Evolutionary conservation across 306 rosid genomes (phyloP).

Genomic region (Acacia crassicarpa): DNA sequence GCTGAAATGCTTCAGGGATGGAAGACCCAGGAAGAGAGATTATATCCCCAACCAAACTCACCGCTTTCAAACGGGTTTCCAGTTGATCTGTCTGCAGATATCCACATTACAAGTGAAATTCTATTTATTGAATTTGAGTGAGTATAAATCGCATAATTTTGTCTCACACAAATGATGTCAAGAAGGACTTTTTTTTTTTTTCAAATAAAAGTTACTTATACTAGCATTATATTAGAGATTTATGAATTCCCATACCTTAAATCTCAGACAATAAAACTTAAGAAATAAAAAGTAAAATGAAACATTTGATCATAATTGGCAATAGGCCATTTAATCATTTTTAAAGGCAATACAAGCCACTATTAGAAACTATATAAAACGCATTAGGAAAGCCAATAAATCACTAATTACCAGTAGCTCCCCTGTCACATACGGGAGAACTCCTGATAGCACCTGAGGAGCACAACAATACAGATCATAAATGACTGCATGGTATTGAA

Average conservation of each 20-base stretch:
- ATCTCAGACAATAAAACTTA: background rate
- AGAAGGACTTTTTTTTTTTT: background rate
- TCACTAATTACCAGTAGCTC: slow-evolving; percentile 83
- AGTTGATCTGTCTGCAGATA: slow-evolving; percentile 86
- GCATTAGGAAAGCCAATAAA: slow-evolving; percentile 27
- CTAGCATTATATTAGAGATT: slow-evolving; percentile 15
- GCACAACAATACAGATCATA: slow-evolving; percentile 91
- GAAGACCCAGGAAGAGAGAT: slow-evolving; percentile 75
- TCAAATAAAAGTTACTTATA: slow-evolving; percentile 15
- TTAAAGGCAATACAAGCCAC: slow-evolving; percentile 2
- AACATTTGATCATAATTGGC: slow-evolving; percentile 19
- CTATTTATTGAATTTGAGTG: slow-evolving; percentile 25
- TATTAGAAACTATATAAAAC: slow-evolving; percentile 15
- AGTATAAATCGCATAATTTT: background rate
- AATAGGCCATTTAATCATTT: slow-evolving; percentile 2
- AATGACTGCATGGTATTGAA: slow-evolving; percentile 79
- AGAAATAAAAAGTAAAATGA: slow-evolving; percentile 12
- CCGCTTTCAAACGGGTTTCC: slow-evolving; percentile 89
- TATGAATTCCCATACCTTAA: slow-evolving; percentile 13
- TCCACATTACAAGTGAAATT: slow-evolving; percentile 35
- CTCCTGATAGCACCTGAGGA: slow-evolving; percentile 79
- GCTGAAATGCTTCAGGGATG: slow-evolving; percentile 83
- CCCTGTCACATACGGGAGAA: slow-evolving; percentile 86
- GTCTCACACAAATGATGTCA: slow-evolving; percentile 2
- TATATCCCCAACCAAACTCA: slow-evolving; percentile 88